Conservation (phyloP, 1,284 basidiomycete species). For the Vanrija humicola region DNA sequence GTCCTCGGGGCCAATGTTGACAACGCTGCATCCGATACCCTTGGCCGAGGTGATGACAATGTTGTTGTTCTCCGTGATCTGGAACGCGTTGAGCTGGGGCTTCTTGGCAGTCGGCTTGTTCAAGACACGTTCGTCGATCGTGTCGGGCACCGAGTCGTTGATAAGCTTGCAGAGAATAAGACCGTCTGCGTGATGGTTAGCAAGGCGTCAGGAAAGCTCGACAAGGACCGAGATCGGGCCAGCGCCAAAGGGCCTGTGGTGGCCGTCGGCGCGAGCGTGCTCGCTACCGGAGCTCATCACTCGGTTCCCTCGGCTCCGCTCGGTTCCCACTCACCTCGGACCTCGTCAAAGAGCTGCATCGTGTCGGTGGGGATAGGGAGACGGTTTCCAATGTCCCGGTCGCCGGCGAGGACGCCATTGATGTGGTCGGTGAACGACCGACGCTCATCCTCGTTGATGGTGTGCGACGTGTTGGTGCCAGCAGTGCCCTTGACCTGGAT, state of each 20-base stretch:
- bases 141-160: slow-evolving; percentile 98
- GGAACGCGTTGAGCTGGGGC: slow-evolving; percentile 80
- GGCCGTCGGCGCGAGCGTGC: neutral
- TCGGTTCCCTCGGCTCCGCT: neutral
- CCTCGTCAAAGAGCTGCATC: slow-evolving; percentile 99
- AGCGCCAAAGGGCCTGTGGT: neutral
- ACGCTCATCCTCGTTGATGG: slow-evolving; percentile 96
- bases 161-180: slow-evolving; percentile 96
- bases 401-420: slow-evolving; percentile 82
- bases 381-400: slow-evolving; percentile 74
- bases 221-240: neutral
- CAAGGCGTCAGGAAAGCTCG: neutral
- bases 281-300: neutral
- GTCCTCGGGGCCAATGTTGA: slow-evolving; percentile 95
- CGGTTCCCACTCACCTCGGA: slow-evolving; percentile 54
- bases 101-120: slow-evolving; percentile 70
- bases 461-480: slow-evolving; percentile 93
- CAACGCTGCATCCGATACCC: slow-evolving; percentile 96
- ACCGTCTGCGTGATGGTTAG: slow-evolving; percentile 59
- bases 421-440: slow-evolving; percentile 97
- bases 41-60: slow-evolving; percentile 98
- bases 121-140: slow-evolving; percentile 95
- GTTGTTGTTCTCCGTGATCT: slow-evolving; percentile 99
- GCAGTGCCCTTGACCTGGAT: slow-evolving; percentile 86
- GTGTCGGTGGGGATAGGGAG: slow-evolving; percentile 95